A percentile compares a stretch with the other conserved stretches of the same genome.
Evolutionary conservation across 352 stramenopile species (phyloP).

Genomic region (Paralagenidium karlingii): DNA sequence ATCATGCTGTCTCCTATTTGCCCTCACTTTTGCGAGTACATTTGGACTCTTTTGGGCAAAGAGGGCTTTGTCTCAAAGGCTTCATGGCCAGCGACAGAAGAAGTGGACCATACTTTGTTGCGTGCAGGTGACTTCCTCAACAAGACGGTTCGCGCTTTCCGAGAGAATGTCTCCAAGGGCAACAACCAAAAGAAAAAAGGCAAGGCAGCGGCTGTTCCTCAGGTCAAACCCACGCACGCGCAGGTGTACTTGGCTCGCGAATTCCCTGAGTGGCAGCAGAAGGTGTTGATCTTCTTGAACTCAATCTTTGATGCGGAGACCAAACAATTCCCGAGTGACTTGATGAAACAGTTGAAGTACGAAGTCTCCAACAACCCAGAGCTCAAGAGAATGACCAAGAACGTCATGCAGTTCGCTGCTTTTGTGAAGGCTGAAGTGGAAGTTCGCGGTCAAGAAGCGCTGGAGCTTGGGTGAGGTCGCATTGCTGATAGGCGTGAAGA

Average conservation of each 20-base stretch:
- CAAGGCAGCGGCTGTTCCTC: conserved; percentile 34
- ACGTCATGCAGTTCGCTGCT: conserved; percentile 95
- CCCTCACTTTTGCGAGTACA: conserved; percentile 91
- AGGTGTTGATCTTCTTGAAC: conserved; percentile 76
- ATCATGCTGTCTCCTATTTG: conserved; percentile 94
- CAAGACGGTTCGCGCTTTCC: conserved; percentile 87
- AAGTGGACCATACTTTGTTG: conserved; percentile 89
- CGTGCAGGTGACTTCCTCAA: conserved; percentile 89
- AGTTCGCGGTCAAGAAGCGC: conserved; percentile 84
- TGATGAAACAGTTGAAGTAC: conserved; percentile 83
- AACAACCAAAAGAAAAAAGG: conserved; percentile 79
- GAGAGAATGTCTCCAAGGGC: conserved; percentile 62
- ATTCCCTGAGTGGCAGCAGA: conserved; percentile 79
- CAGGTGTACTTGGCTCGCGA: conserved; percentile 79
- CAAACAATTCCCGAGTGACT: conserved; percentile 66
- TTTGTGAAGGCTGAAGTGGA: conserved; percentile 92
- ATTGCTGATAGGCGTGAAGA: background rate
- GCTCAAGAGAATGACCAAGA: conserved; percentile 87
- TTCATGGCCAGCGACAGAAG: conserved; percentile 69
- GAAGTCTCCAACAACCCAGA: conserved; percentile 57
- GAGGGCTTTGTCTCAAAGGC: conserved; percentile 84
- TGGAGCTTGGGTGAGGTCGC: conserved; percentile 78
- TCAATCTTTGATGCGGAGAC: conserved; percentile 30
- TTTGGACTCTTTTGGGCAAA: conserved; percentile 90
- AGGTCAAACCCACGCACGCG: conserved; percentile 81